These are phyloP conservation scores for Lachnellula suecica DNA, from an alignment of 2,329 filamentous ascomycete genomes.

Conservation along the genomic window DNA sequence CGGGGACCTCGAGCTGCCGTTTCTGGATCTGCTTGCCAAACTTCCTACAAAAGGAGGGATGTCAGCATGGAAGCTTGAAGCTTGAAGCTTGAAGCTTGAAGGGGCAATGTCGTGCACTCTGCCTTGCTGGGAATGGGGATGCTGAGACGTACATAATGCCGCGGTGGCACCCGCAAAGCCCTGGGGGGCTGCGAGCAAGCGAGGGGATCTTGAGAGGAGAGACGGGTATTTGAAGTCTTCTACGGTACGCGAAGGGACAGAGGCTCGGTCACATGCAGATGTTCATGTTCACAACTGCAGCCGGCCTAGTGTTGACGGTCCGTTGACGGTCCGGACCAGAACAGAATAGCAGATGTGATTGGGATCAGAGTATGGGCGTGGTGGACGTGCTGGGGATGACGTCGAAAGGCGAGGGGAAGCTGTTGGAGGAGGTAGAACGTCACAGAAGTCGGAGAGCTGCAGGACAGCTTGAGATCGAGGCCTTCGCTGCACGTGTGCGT, in stretches of 20 bases:
- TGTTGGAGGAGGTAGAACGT: neutral
- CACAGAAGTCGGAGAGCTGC: neutral
- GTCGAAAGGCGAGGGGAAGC: neutral
- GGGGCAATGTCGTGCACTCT: slow-evolving; percentile 1
- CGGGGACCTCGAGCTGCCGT: slow-evolving; percentile 96
- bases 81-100: neutral
- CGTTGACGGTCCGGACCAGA: neutral
- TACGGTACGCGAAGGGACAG: slow-evolving; percentile 1
- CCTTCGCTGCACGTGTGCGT: slow-evolving; percentile 3
- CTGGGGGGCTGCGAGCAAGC: slow-evolving; percentile 22
- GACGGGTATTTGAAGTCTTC: slow-evolving; percentile 13
- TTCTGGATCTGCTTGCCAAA: slow-evolving; percentile 99
- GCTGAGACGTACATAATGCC: slow-evolving; percentile 32
- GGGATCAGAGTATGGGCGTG: neutral
- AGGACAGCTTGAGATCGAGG: neutral
- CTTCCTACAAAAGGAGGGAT: slow-evolving; percentile 65
- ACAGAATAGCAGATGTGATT: neutral
- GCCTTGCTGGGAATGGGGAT: slow-evolving; percentile 1
- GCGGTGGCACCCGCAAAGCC: slow-evolving; percentile 27
- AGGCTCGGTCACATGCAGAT: slow-evolving; percentile 22
- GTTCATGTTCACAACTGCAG: slow-evolving; percentile 20
- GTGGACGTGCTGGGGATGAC: neutral
- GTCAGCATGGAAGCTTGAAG: slow-evolving; percentile 10
- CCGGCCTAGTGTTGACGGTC: neutral
- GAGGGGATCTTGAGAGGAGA: slow-evolving; percentile 9